phyloP scores from a whole-genome alignment of 2,329 filamentous ascomycete species.

The Trichophyton verrucosum region DNA sequence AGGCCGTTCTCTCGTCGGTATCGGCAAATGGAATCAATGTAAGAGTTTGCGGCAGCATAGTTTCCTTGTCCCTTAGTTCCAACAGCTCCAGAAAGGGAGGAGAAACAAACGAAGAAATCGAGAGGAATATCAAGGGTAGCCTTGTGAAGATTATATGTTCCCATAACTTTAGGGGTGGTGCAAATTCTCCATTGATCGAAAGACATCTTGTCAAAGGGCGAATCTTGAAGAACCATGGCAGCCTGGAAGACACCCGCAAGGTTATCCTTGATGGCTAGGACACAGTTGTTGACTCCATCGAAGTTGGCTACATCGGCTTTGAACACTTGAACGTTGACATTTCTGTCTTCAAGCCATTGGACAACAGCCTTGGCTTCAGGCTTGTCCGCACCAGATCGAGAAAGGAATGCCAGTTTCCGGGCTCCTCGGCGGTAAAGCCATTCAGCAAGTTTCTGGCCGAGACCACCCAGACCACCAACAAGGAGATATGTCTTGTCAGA shows the following conservation, averaged over 20 bases:
- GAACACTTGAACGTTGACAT: conserved; percentile 5
- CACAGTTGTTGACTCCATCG: conserved; percentile 3
- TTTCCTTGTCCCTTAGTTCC: conserved; percentile 27
- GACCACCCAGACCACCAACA: conserved; percentile 16
- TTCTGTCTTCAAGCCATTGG: conserved; percentile 4
- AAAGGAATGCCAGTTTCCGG: conserved; percentile 20
- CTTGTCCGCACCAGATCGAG: conserved; percentile 16
- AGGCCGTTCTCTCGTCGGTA: conserved; percentile 19
- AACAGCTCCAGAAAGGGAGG: conserved; percentile 23
- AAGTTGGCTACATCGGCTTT: conserved; percentile 7
- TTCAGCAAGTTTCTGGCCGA: conserved; percentile 16
- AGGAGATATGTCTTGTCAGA: conserved; percentile 16
- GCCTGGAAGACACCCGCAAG: conserved; percentile 17
- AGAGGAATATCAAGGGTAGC: conserved; percentile 12
- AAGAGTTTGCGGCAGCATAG: conserved; percentile 17
- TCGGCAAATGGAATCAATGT: conserved; percentile 15
- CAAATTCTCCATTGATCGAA: conserved; percentile 12
- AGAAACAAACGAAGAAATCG: conserved; percentile 26
- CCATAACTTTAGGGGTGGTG: conserved; percentile 18
- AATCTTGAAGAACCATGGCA: conserved; percentile 15
- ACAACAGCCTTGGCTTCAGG: conserved; percentile 3
- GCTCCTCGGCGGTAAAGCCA: conserved; percentile 19
- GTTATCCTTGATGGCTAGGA: background rate
- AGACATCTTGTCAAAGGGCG: conserved; percentile 22
- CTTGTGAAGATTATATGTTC: conserved; percentile 20